phyloP scores from a whole-genome alignment of 1,284 basidiomycete genomes.

The Moesziomyces parantarcticus region DNA sequence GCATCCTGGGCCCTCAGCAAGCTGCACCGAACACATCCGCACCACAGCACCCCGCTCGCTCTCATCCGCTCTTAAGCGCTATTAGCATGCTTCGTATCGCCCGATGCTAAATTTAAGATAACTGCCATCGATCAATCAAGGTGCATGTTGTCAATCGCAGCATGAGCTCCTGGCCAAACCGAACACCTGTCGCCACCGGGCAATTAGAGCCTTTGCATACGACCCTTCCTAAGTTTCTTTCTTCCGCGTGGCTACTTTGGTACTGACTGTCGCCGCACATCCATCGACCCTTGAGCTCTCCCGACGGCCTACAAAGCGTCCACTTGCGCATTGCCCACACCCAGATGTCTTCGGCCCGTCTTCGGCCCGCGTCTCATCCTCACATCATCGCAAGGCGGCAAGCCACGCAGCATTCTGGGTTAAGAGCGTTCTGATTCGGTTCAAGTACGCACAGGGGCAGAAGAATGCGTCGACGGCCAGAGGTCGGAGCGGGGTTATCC shows the following conservation, averaged over 20 bases:
- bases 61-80: neutral
- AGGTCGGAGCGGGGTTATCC: conserved; percentile 22
- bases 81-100: neutral
- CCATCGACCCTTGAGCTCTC: too few species aligned
- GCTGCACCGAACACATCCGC: neutral
- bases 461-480: conserved; percentile 5
- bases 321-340: too few species aligned
- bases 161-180: too few species aligned
- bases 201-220: too few species aligned
- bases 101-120: neutral
- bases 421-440: conserved; percentile 41
- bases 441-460: conserved; percentile 23
- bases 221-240: too few species aligned
- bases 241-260: too few species aligned
- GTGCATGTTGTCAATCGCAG: neutral
- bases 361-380: too few species aligned
- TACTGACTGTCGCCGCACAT: too few species aligned
- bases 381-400: too few species aligned
- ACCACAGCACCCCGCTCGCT: neutral
- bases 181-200: too few species aligned
- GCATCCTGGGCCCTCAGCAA: neutral
- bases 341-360: too few species aligned
- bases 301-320: too few species aligned
- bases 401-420: neutral
- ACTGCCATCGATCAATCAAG: neutral